Evolutionary conservation across 352 stramenopile species (phyloP), one percentile per base, ranked within the genome.

Genomic region (Pythium biforme): DNA sequence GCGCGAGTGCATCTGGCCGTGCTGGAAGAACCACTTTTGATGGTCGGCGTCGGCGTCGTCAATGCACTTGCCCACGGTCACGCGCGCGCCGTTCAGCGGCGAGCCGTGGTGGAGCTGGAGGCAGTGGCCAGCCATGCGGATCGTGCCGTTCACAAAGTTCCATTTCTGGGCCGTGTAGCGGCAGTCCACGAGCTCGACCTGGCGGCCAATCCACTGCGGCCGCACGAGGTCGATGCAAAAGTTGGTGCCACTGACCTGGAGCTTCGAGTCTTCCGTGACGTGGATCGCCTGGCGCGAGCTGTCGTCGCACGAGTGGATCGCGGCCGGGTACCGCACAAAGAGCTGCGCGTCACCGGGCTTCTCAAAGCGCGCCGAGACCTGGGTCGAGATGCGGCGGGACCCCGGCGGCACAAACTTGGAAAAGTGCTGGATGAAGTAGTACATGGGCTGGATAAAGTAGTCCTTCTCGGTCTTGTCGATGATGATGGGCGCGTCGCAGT

Each of bases 391-490:
- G 59, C 84, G 84, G n/a, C 69, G 75, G 0, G 87, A 92, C 9
- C 86, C 88, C 0, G 86, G 70, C 6, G 84, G 77, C 39, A 95
- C 85, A 73, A 89, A 97, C 66, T 90, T 89, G 40, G 85, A 94
- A 61, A 96, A 92, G 69, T 97, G 90, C 63, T 92, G 83, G 59
- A 97, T 91, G 54, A 94, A 94, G 72, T 96, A 95, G 70, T 91
- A 97, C 79, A 96, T 92, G 0, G 89, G 88, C 64, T 97, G 86
- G 20, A 95, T 75, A 34, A 66, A 79, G 61, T 88, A 94, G 63
- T 89, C 74, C 56, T 69, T 62, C 25, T 70, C 81, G n/a, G 76
- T 73, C 50, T 91, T 72, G 6, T 76, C 76, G 25, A 96, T 43
- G 59, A 97, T 88, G 54, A 97, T 81, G 23, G 87, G 83, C 6